Evolutionary conservation across 2,329 filamentous ascomycete species (phyloP).

Genomic region (Acephala macrosclerotiorum): DNA sequence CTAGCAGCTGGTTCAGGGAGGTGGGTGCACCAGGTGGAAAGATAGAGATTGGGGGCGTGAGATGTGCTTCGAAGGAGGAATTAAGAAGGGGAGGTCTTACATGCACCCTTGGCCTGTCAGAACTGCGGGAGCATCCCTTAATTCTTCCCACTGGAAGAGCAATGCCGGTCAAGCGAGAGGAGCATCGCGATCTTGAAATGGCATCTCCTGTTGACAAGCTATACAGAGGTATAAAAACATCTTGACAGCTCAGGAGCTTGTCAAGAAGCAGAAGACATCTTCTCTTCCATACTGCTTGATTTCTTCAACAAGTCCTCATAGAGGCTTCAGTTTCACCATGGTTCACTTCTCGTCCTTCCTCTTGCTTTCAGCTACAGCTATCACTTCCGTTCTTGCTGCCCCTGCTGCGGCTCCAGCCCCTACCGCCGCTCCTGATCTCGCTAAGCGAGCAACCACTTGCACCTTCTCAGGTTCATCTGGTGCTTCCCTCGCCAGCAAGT

Average conservation of each 20-base stretch:
- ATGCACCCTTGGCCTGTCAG: background rate
- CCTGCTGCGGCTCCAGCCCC: conserved; percentile 20
- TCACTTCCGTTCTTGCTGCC: conserved; percentile 7
- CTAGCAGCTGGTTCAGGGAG: background rate
- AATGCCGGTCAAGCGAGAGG: background rate
- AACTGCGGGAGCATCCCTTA: background rate
- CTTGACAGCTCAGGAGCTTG: background rate
- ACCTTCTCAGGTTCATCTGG: conserved; percentile 56
- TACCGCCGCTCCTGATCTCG: conserved; percentile 26
- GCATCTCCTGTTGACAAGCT: background rate
- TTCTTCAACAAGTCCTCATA: background rate
- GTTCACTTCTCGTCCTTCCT: conserved; percentile 5
- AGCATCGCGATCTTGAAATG: too few species aligned
- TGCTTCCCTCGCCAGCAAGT: conserved; percentile 54
- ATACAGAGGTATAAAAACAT: background rate
- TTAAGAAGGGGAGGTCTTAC: background rate
- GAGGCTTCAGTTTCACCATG: background rate
- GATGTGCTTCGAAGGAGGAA: background rate
- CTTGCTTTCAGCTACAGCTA: background rate
- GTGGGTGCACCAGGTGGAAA: background rate
- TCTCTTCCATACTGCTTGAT: background rate
- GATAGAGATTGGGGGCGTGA: background rate
- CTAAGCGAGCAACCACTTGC: conserved; percentile 48
- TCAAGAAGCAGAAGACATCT: background rate
- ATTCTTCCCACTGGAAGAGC: background rate